Base-by-base conservation (phyloP, 1,284 basidiomycete species). In the Sporisorium iseilematis-ciliati region DNA sequence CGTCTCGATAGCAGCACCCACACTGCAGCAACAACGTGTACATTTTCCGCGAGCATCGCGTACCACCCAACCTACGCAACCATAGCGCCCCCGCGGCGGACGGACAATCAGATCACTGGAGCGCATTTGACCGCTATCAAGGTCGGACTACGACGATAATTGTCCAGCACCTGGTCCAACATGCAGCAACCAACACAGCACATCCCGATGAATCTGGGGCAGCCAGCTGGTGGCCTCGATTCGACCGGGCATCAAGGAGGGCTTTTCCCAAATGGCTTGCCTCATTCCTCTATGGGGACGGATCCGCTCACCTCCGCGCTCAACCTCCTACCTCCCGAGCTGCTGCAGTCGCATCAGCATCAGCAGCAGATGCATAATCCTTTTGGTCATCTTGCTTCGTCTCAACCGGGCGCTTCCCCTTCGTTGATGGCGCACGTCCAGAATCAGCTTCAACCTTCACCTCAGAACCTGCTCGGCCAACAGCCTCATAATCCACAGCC, bases 131-230 rank as follows among this genome's bases (percentile, higher is more conserved):
- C 29, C 3, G n/a, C 53, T 5, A 26, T 12, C n/a, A 25, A 20
- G 23, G 26, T 18, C 4, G 42, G 51, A 12, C 8, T 33, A 33
- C 31, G 31, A 12, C 8, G 6, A 12, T 33, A 11, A 7, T 33
- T 52, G 49, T 8, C 26, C 8, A 14, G 23, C 14, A 2, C 3
- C 21, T 40, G 23, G 52, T 35, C 58, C 59, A 51, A 4, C 41
- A 73, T 73, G 70, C 70, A 73, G 58, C 59, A 60, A 43, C 50
- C 65, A 26, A 33, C 60, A 10, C 70, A 64, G 57, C 65, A 73
- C 41, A 60, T 73, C 29, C 25, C 60, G n/a, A 50, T 66, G 41
- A 67, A 73, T 14, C n/a, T 73, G 60, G 61, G 64, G 7, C 60
- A 56, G 26, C 33, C 59, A 12, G 11, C 55, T 3, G 57, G 45